Conservation (phyloP, 2,329 filamentous ascomycete species). For the Tolypocladium sp. region DNA sequence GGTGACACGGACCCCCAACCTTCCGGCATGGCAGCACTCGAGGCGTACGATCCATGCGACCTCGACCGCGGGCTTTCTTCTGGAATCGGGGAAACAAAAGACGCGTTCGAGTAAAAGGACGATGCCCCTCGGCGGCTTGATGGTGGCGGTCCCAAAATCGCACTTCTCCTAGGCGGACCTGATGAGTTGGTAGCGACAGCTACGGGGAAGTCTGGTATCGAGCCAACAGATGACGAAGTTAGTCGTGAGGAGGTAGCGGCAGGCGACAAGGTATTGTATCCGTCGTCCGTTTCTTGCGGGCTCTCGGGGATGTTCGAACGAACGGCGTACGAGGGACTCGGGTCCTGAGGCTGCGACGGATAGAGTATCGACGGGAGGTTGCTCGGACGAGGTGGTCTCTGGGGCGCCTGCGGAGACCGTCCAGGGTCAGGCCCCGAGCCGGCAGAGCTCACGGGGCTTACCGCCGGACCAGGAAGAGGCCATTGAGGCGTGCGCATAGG, state of each 20-base stretch:
- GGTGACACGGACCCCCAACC: slow-evolving; percentile 47
- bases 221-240: slow-evolving; percentile 43
- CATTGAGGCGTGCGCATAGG: slow-evolving; percentile 45
- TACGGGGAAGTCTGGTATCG: slow-evolving; percentile 51
- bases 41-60: slow-evolving; percentile 58
- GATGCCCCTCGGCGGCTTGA: slow-evolving; percentile 51
- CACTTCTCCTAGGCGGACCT: slow-evolving; percentile 33
- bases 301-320: slow-evolving; percentile 22
- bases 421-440: slow-evolving; percentile 37
- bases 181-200: slow-evolving; percentile 20
- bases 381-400: slow-evolving; percentile 51
- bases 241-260: slow-evolving; percentile 40
- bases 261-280: slow-evolving; percentile 31
- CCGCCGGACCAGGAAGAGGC: slow-evolving; percentile 36
- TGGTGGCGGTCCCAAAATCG: slow-evolving; percentile 50
- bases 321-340: slow-evolving; percentile 38
- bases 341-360: slow-evolving; percentile 44
- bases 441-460: slow-evolving; percentile 18
- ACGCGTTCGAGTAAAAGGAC: slow-evolving; percentile 56
- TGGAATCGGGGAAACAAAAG: slow-evolving; percentile 66
- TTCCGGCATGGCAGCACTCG: slow-evolving; percentile 63
- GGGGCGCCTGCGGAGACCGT: slow-evolving; percentile 39
- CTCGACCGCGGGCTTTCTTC: slow-evolving; percentile 55
- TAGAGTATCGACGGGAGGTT: slow-evolving; percentile 50
- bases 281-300: slow-evolving; percentile 21